phyloP scores from a whole-genome alignment of 2,329 filamentous ascomycete genomes.

The Claviceps sp. region DNA sequence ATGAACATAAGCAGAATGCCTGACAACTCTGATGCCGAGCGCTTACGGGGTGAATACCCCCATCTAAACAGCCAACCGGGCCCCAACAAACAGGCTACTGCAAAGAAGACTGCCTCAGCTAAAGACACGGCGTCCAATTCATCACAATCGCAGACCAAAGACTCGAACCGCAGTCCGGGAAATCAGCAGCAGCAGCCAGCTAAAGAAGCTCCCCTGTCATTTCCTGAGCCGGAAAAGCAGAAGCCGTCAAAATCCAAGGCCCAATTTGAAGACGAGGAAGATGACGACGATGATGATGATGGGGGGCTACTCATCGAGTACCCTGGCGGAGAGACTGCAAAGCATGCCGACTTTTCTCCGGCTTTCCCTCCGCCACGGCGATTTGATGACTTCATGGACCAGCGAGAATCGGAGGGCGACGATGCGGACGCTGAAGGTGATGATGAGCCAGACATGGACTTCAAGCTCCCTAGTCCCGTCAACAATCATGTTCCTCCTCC shows the following conservation, averaged over 20 bases:
- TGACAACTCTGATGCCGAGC: slow-evolving; percentile 47
- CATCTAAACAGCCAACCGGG: slow-evolving; percentile 38
- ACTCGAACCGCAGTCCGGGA: slow-evolving; percentile 15
- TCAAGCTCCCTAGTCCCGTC: slow-evolving; percentile 41
- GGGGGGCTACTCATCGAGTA: slow-evolving; percentile 46
- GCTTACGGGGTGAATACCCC: slow-evolving; percentile 51
- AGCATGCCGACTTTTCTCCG: slow-evolving; percentile 32
- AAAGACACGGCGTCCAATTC: slow-evolving; percentile 8
- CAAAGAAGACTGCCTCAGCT: slow-evolving; percentile 13
- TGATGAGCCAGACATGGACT: slow-evolving; percentile 33
- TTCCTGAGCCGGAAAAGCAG: slow-evolving; percentile 18
- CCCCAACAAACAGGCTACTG: slow-evolving; percentile 12
- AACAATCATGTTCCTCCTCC: slow-evolving; percentile 24
- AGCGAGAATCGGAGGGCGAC: slow-evolving; percentile 29
- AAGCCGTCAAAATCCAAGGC: slow-evolving; percentile 18
- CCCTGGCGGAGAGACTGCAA: slow-evolving; percentile 33
- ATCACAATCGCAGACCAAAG: slow-evolving; percentile 6
- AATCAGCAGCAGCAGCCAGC: slow-evolving; percentile 24
- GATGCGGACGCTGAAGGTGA: slow-evolving; percentile 34
- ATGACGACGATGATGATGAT: slow-evolving; percentile 43
- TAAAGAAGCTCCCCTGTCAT: slow-evolving; percentile 23
- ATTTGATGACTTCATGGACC: slow-evolving; percentile 40
- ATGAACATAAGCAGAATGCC: slow-evolving; percentile 72
- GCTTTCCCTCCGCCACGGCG: slow-evolving; percentile 32
- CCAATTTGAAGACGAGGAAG: slow-evolving; percentile 30